Evolutionary conservation across 495 filamentous ascomycete genomes (phyloP), one percentile per base, ranked within the genome.

Genomic region (Emericellopsis terricola): DNA sequence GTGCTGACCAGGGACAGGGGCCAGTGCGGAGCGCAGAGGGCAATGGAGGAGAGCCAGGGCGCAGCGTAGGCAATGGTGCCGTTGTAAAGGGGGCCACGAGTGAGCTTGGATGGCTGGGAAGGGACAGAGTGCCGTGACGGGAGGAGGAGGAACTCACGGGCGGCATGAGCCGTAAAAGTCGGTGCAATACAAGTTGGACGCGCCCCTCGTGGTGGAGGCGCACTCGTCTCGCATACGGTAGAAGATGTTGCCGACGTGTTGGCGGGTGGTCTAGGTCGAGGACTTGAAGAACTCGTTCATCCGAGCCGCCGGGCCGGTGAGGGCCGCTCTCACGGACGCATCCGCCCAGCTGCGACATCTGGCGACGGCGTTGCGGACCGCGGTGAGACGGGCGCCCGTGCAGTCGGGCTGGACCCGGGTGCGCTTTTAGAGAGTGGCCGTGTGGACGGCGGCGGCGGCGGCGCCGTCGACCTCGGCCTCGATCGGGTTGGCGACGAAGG

Each of bases 231-330:
- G 62, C 11, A 73, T 55, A 10, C 57, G 59, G 11, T 37, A 41
- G 15, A 74, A 55, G 15, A 71, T 63, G 23, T 44, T 50, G 10
- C 68, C 60, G 15, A 79, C 72, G 9, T 48, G 52, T 28, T 42
- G 56, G 20, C 66, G 58, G 2, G 51, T 52, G 1, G 52, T 43
- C 19, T 41, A 46, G 14, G 48, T 37, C n/a, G 59, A 67, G 4
- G 65, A 66, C 52, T 68, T 74, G 64, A 76, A 79, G 51, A 73
- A 76, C 38, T 73, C 69, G 8, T 37, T 46, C 45, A 76, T 60
- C 45, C 67, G 69, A 33, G 57, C 37, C 13, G 63, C 52, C 1
- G 51, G 51, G 15, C 68, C 71, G 1, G 52, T 53, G 1, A 44
- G 35, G 0, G 73, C 70, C 2, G 69, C 70, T 3, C 44, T 43